Evolutionary conservation across 306 rosid species (phyloP), one percentile per base, ranked within the genome.

Genomic region (Quercus suber): DNA sequence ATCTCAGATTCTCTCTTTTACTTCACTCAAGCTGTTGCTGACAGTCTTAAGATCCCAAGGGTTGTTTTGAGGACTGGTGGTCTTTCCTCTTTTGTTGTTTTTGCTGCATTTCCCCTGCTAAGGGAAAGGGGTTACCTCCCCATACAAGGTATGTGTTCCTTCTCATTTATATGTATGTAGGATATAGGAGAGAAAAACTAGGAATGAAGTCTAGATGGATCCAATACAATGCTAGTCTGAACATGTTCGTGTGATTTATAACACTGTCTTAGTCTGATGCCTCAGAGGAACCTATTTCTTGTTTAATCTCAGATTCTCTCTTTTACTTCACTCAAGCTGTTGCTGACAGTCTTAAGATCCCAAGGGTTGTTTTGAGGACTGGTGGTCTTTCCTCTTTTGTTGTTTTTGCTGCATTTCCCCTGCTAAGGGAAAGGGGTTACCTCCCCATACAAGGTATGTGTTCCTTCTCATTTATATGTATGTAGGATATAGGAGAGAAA

Each of bases 221-320:
- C 51, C 51, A 43, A 43, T 8, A 8, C 12, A 43, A 43, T 43
- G 51, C 51, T 43, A 43, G 51, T 43, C 51, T 43, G 51, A 43
- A 43, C 51, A 43, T 10, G 51, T 9, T 43, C 51, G 1, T 8
- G 51, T 43, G 37, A 33, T 33, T 33, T 5, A 33, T 33, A 8
- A 43, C 13, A 7, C 7, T 1, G 51, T 43, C 51, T 43, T 43
- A 2, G 51, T 76, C 71, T 27, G 77, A 74, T 76, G 76, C 2
- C 0, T 61, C 64, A 2, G 72, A 84, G 77, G 89, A 82, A 35
- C 88, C 87, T 41, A 6, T 86, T 14, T 81, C 87, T 43, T 90
- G 94, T 41, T 73, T 90, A 63, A 84, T 90, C 72, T 76, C 85
- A 5, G 92, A 88, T 70, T 81, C 83, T 52, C 1, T 79, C 13